Base-by-base conservation (phyloP, 768 basidiomycete species). In the Suillus paluster region DNA sequence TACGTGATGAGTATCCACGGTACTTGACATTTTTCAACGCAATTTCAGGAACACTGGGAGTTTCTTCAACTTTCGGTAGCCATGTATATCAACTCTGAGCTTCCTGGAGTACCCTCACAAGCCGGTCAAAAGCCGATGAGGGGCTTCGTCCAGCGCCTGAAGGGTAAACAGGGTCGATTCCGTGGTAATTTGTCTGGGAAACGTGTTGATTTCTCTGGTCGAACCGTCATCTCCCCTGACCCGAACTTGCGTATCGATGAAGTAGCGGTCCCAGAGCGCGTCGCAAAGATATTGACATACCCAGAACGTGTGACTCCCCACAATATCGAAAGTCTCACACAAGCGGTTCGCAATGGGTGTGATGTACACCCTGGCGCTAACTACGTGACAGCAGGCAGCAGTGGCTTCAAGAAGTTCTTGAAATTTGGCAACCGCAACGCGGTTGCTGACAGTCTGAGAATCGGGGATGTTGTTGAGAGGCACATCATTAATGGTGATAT, bases 181-280 rank as follows among this genome's bases (percentile, higher is more conserved):
- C 86, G 97, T 73, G 97, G 97, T 23, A 99, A 99, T 72, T 83
- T 99, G 9, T 98, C 96, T 0, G 97, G 97, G 64, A 99, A 99
- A 76, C 95, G 97, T 75, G 97, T 99, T 66, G 97, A 99, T 73
- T 99, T 99, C 73, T 98, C 96, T 0, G 97, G 89, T 6, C 91
- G 97, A 68, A 99, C 97, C 8, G 97, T 99, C 75, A 99, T 99
- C 71, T 97, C 95, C 2, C 97, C 97, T 1, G 97, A 99, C 75
- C 97, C 97, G n/a, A 99, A 99, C 72, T 79, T 99, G 65, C 89
- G 94, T 56, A 97, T 99, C 70, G 97, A 99, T 73, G 97, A 99
- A 79, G 95, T 99, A 11, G 97, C 97, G 19, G 92, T 99, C 1
- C 97, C 97, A 0, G 92, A 97, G 74, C 90, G 94, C 48, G 94